Evolutionary conservation across 2,329 filamentous ascomycete genomes (phyloP), one percentile per base, ranked within the genome.

Genomic region (Penicillium concentricum): DNA sequence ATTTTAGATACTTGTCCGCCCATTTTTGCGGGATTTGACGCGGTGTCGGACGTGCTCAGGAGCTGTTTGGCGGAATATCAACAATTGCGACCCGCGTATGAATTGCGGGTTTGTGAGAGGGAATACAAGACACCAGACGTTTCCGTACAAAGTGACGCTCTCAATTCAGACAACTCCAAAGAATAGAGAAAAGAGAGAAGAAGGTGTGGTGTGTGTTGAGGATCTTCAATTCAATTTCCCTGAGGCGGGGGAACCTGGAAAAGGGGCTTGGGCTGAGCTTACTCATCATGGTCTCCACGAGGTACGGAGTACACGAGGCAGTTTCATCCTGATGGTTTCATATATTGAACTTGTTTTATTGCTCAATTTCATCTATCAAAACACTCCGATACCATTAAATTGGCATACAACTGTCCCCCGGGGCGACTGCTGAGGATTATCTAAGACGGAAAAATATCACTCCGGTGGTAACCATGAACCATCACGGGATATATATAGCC

Each of bases 1-100:
- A 97, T 88, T 82, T 96, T 96, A 70, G 91, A 96, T 76, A 97
- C 84, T 79, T 91, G 89, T 72, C 89, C 90, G 80, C 93, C 93
- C 93, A 97, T 97, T 67, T 75, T 88, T 69, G 65, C 62, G 57
- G 53, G 16, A 35, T 39, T 56, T 52, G 51, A 46, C 56, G 50
- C 44, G 51, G 39, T 49, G 34, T 58, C 37, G 39, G 28, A 22
- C n/a, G 47, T 26, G 37, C 30, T 53, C 54, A 54, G 50, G 54
- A 57, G 48, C 35, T 52, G 30, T 38, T 48, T 47, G 37, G 50
- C 15, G 37, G 37, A 39, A 47, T 56, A 47, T 42, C 49, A 53
- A 54, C 49, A 54, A 57, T 54, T 48, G 43, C n/a, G 30, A 32
- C 30, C 34, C 54, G 28, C 26, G 42, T 52, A 18, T 22, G 41